Evolutionary conservation across 139 green algal species (phyloP), one percentile per base, ranked within the genome.

Genomic region (Asterochloris erici): DNA sequence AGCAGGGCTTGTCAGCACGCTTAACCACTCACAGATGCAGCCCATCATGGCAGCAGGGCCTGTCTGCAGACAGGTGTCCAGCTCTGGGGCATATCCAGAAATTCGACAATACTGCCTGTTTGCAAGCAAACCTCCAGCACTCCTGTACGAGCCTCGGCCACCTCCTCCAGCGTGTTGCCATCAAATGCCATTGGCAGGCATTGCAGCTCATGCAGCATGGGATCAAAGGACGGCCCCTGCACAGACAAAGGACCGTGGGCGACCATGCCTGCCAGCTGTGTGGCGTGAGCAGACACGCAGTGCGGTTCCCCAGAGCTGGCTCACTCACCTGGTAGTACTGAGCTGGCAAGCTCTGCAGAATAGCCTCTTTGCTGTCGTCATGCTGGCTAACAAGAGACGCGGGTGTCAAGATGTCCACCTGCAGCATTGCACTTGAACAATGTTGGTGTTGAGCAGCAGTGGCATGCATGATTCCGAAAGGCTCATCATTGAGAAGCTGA

Each of bases 101-200:
- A 28, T 23, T 24, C 62, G 9, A 63, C 12, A 47, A 14, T 9
- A 28, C 74, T 2, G 29, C 26, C 74, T 27, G 10, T n/a, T 2
- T 64, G 74, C 28, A 64, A 9, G n/a, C 68, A 16, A 76, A 89
- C 85, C 82, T 91, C 88, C 21, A 91, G 71, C n/a, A 86, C 82
- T 12, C 28, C 63, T 17, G 85, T 91, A 47, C 86, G 84, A 16
- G 79, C 70, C 74, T 91, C 88, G n/a, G 80, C 84, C 47, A 85
- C 77, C 10, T 71, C 64, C 62, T 90, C 87, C 60, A 91, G 70
- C 15, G 29, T 19, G 62, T 64, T 73, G 6, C 28, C 66, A 54
- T 68, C 47, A 1, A 84, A 38, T 61, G 15, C 26, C 10, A 61
- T 15, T 29, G 73, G 73, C 15, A 84, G 23, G 0, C 11, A 23